These are phyloP conservation scores for Logfia minima DNA, from an alignment of 129 eudicot species.

Conservation along the genomic window DNA sequence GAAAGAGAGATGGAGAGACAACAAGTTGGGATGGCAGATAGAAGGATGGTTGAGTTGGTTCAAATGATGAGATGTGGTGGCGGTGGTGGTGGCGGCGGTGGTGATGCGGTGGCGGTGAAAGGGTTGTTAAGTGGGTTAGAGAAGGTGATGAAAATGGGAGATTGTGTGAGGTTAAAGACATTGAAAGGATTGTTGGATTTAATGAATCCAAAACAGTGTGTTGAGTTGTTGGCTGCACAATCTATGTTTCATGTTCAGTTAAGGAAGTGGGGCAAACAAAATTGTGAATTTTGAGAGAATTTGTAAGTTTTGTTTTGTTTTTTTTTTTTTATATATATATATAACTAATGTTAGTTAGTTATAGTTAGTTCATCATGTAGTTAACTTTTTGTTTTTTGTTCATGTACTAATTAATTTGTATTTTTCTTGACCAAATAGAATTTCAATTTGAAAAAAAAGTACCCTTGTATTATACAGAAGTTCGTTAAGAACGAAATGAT, in stretches of 20 bases:
- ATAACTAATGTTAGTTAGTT: neutral
- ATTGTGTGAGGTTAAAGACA: constrained; percentile 70
- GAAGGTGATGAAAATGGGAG: constrained; percentile 78
- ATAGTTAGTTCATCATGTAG: neutral
- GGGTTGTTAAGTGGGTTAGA: constrained; percentile 53
- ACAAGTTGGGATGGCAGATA: constrained; percentile 62
- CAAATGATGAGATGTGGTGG: constrained; percentile 18
- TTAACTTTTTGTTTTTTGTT: neutral
- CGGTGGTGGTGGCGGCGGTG: neutral
- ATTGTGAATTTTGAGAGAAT: constrained; percentile 4
- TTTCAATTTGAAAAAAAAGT: neutral
- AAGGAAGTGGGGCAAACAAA: constrained; percentile 48
- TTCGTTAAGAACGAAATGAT: too few relatives aligned
- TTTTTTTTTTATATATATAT: neutral
- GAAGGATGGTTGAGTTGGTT: constrained; percentile 56
- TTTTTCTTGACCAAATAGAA: neutral
- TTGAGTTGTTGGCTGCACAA: constrained; percentile 63
- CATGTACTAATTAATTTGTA: neutral
- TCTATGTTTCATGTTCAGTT: constrained; percentile 51
- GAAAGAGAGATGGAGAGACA: constrained; percentile 88
- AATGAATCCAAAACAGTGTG: constrained; percentile 58
- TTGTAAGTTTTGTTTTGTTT: neutral
- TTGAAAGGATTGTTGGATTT: constrained; percentile 68
- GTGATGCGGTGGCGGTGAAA: constrained; percentile 36
- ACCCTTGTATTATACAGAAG: neutral